Evolutionary conservation across 768 basidiomycete species (phyloP).

Genomic region (Roridomyces roridus): DNA sequence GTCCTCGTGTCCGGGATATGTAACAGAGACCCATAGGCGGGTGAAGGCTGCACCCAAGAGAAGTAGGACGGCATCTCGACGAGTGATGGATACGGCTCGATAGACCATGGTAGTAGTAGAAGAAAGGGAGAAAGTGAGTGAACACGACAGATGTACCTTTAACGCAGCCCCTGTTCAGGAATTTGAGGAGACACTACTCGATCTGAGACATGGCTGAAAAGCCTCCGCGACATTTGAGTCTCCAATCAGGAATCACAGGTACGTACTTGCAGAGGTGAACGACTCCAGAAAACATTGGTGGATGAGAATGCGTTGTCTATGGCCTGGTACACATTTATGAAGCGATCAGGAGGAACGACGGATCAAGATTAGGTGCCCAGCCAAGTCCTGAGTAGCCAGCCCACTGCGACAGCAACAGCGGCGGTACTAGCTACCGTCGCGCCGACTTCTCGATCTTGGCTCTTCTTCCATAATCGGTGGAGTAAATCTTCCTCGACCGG

Average conservation of each 20-base stretch:
- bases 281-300: not conserved
- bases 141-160: no score
- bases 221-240: no score
- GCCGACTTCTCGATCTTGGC: constrained; percentile 28
- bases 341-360: not conserved
- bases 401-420: constrained; percentile 27
- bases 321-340: not conserved
- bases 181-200: no score
- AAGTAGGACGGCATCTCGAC: constrained; percentile 65
- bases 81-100: constrained; percentile 51
- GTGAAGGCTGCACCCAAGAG: constrained; percentile 62
- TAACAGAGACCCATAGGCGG: constrained; percentile 53
- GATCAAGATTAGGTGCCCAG: constrained; percentile 22
- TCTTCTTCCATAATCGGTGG: constrained; percentile 10
- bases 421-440: constrained; percentile 25
- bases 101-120: constrained; percentile 36
- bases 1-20: not conserved
- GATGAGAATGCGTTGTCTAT: not conserved
- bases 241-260: no score
- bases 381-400: constrained; percentile 35
- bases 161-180: no score
- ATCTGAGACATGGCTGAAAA: no score
- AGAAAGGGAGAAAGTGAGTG: no score
- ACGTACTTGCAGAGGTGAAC: not conserved
- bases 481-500: not conserved